phyloP scores from a whole-genome alignment of 2,329 filamentous ascomycete species.

The Immersiporthe knoxdaviesiana region DNA sequence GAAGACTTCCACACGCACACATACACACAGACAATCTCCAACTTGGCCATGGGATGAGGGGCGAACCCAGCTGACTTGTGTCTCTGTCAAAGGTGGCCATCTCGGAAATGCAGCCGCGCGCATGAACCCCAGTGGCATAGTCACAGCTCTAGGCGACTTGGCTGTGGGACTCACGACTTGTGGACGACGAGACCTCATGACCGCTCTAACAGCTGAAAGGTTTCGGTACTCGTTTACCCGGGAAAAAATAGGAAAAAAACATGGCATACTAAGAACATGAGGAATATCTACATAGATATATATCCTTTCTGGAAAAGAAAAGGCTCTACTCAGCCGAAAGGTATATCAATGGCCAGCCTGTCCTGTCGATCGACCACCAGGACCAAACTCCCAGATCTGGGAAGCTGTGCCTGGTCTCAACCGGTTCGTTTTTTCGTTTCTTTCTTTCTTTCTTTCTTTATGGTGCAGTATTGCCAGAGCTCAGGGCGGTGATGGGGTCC shows the following conservation, averaged over 20 bases:
- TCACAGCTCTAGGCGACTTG: background rate
- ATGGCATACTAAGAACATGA: background rate
- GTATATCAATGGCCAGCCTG: background rate
- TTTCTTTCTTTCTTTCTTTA: too few relatives aligned
- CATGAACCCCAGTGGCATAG: background rate
- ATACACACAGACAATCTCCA: background rate
- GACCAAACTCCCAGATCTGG: background rate
- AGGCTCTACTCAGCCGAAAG: background rate
- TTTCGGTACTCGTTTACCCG: too few relatives aligned
- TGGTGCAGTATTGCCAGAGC: background rate
- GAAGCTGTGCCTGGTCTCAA: background rate
- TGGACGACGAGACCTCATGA: too few relatives aligned
- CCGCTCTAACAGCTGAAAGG: too few relatives aligned
- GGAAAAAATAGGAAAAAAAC: too few relatives aligned
- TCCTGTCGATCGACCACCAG: background rate
- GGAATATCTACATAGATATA: background rate
- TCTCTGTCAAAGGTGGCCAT: background rate
- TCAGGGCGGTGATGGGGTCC: background rate
- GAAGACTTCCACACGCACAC: too few relatives aligned
- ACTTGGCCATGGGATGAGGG: background rate
- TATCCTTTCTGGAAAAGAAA: background rate
- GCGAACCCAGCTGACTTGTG: background rate
- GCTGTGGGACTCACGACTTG: too few relatives aligned
- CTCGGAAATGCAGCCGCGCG: background rate
- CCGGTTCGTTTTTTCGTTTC: background rate